These are phyloP conservation scores for Candida odintsovae DNA, from an alignment of 805 yeast species.

Conservation along the genomic window DNA sequence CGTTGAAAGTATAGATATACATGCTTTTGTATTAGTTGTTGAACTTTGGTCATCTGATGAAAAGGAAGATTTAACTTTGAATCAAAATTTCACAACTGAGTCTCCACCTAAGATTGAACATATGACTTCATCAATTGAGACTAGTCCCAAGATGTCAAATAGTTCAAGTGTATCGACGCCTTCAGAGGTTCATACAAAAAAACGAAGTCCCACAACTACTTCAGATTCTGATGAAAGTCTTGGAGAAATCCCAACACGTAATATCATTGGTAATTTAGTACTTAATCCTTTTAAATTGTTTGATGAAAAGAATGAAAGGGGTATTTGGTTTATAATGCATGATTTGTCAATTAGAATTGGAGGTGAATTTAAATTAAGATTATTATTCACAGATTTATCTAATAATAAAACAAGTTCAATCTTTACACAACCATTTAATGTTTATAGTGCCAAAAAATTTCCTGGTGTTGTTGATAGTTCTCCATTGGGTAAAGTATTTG, in stretches of 20 bases:
- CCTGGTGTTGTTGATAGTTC: slow-evolving; percentile 41
- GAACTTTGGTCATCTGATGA: slow-evolving; percentile 36
- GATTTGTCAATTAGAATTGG: slow-evolving; percentile 38
- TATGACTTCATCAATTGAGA: not conserved
- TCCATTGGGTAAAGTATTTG: slow-evolving; percentile 34
- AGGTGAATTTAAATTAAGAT: slow-evolving; percentile 34
- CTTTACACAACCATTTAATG: slow-evolving; percentile 31
- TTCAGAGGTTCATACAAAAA: not conserved
- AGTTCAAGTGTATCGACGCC: not conserved
- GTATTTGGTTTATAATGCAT: slow-evolving; percentile 38
- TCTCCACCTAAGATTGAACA: not conserved
- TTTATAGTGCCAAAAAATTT: slow-evolving; percentile 37
- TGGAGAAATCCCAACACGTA: slow-evolving; percentile 27
- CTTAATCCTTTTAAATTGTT: slow-evolving; percentile 33
- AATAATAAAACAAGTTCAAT: slow-evolving; percentile 8
- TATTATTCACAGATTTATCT: slow-evolving; percentile 29
- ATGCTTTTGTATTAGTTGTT: slow-evolving; percentile 30
- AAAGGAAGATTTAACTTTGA: slow-evolving; percentile 13
- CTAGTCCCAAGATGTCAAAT: not conserved
- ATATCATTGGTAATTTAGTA: slow-evolving; percentile 34
- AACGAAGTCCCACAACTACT: not conserved
- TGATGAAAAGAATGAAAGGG: slow-evolving; percentile 29
- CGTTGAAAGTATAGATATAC: slow-evolving; percentile 26
- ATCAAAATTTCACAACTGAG: slow-evolving; percentile 11
- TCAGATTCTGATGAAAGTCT: slow-evolving; percentile 10